These are phyloP conservation scores for Plasmodium berghei DNA, from an alignment of 169 alveolate genomes.

Conservation along the genomic window DNA sequence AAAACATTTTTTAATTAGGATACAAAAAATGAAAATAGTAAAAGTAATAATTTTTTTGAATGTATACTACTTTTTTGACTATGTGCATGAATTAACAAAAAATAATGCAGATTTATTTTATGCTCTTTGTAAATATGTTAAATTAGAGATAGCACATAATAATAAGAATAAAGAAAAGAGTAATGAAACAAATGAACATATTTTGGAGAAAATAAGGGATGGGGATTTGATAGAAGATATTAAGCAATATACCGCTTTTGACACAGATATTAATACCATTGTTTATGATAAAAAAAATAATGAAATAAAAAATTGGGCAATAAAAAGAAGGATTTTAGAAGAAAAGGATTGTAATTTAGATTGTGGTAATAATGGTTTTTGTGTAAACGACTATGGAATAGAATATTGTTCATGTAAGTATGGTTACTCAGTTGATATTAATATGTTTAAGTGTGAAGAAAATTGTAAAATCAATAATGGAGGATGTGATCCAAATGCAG, in stretches of 20 bases:
- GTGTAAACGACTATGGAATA: constrained; percentile 8
- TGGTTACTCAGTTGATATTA: constrained; percentile 52
- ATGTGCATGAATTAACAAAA: background rate
- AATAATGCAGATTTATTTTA: constrained; percentile 1
- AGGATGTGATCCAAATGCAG: constrained; percentile 50
- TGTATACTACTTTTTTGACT: constrained; percentile 4
- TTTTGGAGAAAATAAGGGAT: constrained; percentile 1
- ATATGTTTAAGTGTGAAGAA: constrained; percentile 48
- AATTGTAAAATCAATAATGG: constrained; percentile 63
- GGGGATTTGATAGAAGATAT: too few species aligned
- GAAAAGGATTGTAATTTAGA: constrained; percentile 30
- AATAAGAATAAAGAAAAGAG: constrained; percentile 1
- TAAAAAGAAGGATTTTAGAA: constrained; percentile 38
- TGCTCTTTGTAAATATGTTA: constrained; percentile 7
- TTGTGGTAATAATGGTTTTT: constrained; percentile 26
- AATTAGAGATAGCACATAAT: background rate
- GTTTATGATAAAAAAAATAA: background rate
- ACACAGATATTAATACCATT: too few species aligned
- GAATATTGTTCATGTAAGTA: constrained; percentile 16
- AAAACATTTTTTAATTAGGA: background rate
- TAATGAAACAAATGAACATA: background rate
- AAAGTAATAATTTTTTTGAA: constrained; percentile 24
- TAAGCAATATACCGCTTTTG: too few species aligned
- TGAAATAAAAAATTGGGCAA: constrained; percentile 4
- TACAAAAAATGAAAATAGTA: constrained; percentile 2